Base-by-base conservation (phyloP, 257 asterid genomes). In the Henckelia pumila region DNA sequence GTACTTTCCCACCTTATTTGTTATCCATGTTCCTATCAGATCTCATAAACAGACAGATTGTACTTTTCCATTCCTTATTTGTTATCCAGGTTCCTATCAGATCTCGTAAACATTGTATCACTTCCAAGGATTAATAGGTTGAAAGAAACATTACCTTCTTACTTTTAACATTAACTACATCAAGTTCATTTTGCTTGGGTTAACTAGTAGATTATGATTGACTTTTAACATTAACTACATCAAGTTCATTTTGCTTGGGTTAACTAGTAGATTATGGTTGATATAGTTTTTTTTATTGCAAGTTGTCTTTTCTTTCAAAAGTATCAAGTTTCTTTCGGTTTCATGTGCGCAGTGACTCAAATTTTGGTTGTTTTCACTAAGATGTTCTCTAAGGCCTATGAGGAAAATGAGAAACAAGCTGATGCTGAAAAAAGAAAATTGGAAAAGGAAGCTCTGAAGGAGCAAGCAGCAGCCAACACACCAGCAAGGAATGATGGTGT, bases 371-470 rank as follows among this genome's bases (percentile, higher is more conserved):
- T 89, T 70, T 93, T 93, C 84, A 86, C 81, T 8, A 93, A 90
- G 85, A 76, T 85, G 90, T 93, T 93, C 67, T 85, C 83, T 44
- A 93, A 93, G 79, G 73, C 99, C 16, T 94, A 89, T 1, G 96
- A 88, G 1, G 99, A 93, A 83, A 93, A 93, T 11, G 88, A 70
- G 79, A 95, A 82, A 78, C 77, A 32, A 75, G 95, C 96, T 17
- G 97, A 86, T 33, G 95, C 95, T 71, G 99, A 93, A 79, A 93
- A 84, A 90, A 88, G 81, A 83, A 93, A 88, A 76, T 20, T 90
- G 80, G 97, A 90, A 71, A 93, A 88, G 88, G 97, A 92, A 84
- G 95, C 96, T 32, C 86, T 87, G 24, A 86, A 89, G 83, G 96
- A 87, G 77, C 95, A 86, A 78, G 82, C 86, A 19, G 87, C 81